Base-by-base conservation (phyloP, 2,329 filamentous ascomycete genomes). In the Amauroascus niger region DNA sequence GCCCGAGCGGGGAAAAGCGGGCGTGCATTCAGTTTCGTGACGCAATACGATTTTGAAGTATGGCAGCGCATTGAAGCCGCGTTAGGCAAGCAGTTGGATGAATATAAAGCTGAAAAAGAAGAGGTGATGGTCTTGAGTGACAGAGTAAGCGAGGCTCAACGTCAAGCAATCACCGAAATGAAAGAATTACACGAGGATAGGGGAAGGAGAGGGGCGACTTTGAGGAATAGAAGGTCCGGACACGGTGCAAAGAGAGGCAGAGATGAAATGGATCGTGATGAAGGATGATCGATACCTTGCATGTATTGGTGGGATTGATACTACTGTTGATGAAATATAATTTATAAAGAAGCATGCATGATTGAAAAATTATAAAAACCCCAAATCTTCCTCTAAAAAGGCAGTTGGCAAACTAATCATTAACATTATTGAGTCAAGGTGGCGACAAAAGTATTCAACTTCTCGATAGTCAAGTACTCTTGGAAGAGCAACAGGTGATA, bases 1-100 rank as follows among this genome's bases (percentile, higher is more conserved):
- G 89, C 88, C 0, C 80, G 88, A 67, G 88, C 88, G 0, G 89
- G 89, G 18, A 90, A 90, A 67, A 85, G 84, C 1, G 90, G 90
- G 48, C 80, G 86, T 52, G 88, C 89, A 7, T 79, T 95, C 45
- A 87, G 78, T 49, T 70, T 95, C 3, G 84, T 93, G 4, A 95
- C 87, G 0, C 89, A 95, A 69, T 95, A 94, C 61, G 89, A 95
- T 63, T 73, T 90, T 1, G 87, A 90, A 67, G 78, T 93, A 33
- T 94, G 81, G 70, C 72, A 84, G 63, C 76, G 88, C 18, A 95
- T 95, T 49, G 90, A 96, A 69, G 81, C 82, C 5, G 87, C 88
- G 0, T 73, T 96, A 11, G 87, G 87, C 6, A 86, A 85, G 72
- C 83, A 90, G 71, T 73, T 93, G 53, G 70, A 76, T 0, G 82